Evolutionary conservation across 1,284 basidiomycete genomes (phyloP), one percentile per base, ranked within the genome.

Genomic region (Schizophyllum commune): DNA sequence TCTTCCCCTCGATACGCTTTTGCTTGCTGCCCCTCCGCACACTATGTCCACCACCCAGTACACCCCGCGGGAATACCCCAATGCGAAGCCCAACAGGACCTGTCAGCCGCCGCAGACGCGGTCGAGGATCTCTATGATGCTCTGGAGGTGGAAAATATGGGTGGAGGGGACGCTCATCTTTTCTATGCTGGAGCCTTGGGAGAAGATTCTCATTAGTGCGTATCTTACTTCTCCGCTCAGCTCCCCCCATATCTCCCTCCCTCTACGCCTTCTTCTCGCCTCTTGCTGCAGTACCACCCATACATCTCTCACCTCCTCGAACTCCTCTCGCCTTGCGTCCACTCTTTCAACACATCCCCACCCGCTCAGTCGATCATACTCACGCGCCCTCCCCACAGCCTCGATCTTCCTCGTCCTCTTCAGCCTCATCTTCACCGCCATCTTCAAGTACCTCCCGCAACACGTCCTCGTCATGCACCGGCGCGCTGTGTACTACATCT

Each of bases 181-280:
- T 55, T 77, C 77, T 17, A 75, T 83, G 65, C 70, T 85, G 61
- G 82, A 85, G 67, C 78, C 81, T 62, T 85, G 83, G 83, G 83
- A 84, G 75, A 83, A 83, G 69, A 65, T 83, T 58, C 72, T 83
- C 54, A 75, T 79, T 61, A 66, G 83, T 83, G 64, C 69, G 82
- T 75, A 17, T 52, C 19, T 21, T 19, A 15, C 53, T 20, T 9
- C 19, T 21, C 19, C 20, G 53, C 39, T 9, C 5, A 52, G 60
- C 55, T 32, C 11, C n/a, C 11, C 47, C 61, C 17, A 32, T 32
- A n/a, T 32, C 13, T 4, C n/a, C n/a, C n/a, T n/a, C n/a, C n/a
- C n/a, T n/a, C n/a, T n/a, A n/a, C n/a, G n/a, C n/a, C n/a, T n/a
- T n/a, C n/a, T n/a, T n/a, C n/a, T n/a, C n/a, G n/a, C n/a, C n/a